These are phyloP conservation scores for Simmondsia chinensis DNA, from an alignment of 148 eudicot genomes.

Conservation along the genomic window DNA sequence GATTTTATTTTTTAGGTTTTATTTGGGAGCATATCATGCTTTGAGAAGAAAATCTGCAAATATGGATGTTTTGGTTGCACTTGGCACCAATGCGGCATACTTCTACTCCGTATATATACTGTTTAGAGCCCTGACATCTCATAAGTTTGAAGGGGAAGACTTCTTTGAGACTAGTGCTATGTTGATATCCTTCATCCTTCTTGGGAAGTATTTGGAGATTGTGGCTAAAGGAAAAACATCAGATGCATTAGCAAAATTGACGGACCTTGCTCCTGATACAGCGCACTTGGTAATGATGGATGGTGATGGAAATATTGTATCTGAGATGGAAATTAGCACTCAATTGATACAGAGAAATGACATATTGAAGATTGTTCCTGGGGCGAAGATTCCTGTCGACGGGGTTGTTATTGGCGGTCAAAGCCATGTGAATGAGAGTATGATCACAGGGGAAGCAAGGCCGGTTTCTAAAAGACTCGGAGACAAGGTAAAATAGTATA, in stretches of 20 bases:
- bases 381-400: slow-evolving; percentile 87
- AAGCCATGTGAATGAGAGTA: slow-evolving; percentile 94
- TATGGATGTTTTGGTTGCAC: slow-evolving; percentile 96
- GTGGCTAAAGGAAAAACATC: slow-evolving; percentile 97
- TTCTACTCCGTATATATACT: slow-evolving; percentile 74
- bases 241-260: slow-evolving; percentile 87
- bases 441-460: slow-evolving; percentile 94
- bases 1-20: slow-evolving; percentile 81
- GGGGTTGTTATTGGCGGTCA: slow-evolving; percentile 80
- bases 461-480: slow-evolving; percentile 84
- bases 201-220: slow-evolving; percentile 93
- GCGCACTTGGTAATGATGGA: slow-evolving; percentile 62
- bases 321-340: slow-evolving; percentile 78
- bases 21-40: slow-evolving; percentile 84
- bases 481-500: slow-evolving; percentile 51
- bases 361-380: slow-evolving; percentile 84
- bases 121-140: slow-evolving; percentile 53
- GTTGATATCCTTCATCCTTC: slow-evolving; percentile 90
- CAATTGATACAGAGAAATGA: slow-evolving; percentile 82
- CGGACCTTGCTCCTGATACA: slow-evolving; percentile 85
- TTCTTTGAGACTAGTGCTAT: slow-evolving; percentile 97
- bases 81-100: slow-evolving; percentile 98
- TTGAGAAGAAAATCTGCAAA: slow-evolving; percentile 82
- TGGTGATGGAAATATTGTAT: slow-evolving; percentile 56
- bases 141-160: slow-evolving; percentile 72